These are phyloP conservation scores for Sporothrix inflata DNA, from an alignment of 2,329 filamentous ascomycete species.

Conservation along the genomic window DNA sequence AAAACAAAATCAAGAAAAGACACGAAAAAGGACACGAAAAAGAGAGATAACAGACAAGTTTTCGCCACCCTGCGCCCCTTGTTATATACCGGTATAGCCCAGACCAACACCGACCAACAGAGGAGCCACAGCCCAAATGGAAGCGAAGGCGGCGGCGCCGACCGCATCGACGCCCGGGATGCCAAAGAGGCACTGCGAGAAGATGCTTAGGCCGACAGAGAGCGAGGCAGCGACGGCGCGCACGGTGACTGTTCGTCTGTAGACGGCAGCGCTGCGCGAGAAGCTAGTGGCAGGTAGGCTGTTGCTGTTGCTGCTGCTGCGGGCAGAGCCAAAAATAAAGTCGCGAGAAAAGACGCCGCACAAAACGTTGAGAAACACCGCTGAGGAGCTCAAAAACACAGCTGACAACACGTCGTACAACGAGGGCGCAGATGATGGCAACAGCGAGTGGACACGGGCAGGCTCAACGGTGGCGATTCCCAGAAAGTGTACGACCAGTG, in stretches of 20 bases:
- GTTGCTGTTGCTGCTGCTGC: background rate
- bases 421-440: background rate
- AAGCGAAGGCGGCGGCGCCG: conserved; percentile 74
- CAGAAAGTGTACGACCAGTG: conserved; percentile 76
- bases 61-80: background rate
- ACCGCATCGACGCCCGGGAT: conserved; percentile 69
- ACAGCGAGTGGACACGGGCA: conserved; percentile 47
- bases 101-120: conserved; percentile 61
- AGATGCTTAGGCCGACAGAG: conserved; percentile 61
- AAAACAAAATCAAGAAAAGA: background rate
- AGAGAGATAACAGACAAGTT: background rate
- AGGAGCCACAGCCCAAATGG: conserved; percentile 72
- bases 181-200: conserved; percentile 67
- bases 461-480: conserved; percentile 69
- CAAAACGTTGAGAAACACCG: background rate
- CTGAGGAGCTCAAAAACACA: conserved; percentile 15
- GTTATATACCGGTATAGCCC: conserved; percentile 49
- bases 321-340: conserved; percentile 66
- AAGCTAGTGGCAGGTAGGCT: conserved; percentile 54
- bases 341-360: conserved; percentile 57
- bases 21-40: background rate
- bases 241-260: conserved; percentile 57
- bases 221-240: conserved; percentile 65
- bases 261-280: conserved; percentile 36
- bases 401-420: background rate